Base-by-base conservation (phyloP, 2,329 filamentous ascomycete genomes). In the Metarhizium guizhouense region DNA sequence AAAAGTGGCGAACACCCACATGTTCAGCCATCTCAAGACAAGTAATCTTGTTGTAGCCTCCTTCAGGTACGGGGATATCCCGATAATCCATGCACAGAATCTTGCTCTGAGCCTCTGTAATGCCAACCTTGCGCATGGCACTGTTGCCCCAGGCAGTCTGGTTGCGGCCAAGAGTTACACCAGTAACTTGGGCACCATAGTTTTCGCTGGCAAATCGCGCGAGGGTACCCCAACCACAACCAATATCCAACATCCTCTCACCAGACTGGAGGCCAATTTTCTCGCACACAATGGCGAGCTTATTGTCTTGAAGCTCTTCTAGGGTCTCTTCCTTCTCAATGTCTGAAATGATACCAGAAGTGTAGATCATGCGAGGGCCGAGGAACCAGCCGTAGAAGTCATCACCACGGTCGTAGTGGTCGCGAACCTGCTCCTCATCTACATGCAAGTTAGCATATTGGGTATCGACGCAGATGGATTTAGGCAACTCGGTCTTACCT, bases 321-420 rank as follows among this genome's bases (percentile, higher is more conserved):
- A 99, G 86, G 38, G 85, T 83, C 76, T 97, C 94, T 75, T 97
- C 94, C 63, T 80, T 81, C 73, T 86, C 85, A 71, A 89, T 83
- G 72, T 97, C 91, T 59, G 88, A 87, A 70, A 99, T 95, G 66
- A 99, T 79, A 66, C 94, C 94, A 52, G 90, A 95, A 53, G 94
- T 99, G 79, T 97, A 97, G 74, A 97, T 90, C 94, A 97, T 99
- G 68, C 93, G 92, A 57, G 93, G 93, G 59, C 94, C 94, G 60
- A 97, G 83, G 82, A 97, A 97, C 91, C 92, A 99, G 71, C 84
- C 87, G 79, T 99, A 99, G 77, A 96, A 96, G 75, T 97, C 94
- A 71, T 99, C 91, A 68, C 94, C 94, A 62, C 91, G 87, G 80
- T 97, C 94, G 74, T 99, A 99, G 78, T 96, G 91, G 72, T 92